These are phyloP conservation scores for Cystobasidium pallidum DNA, from an alignment of 1,284 basidiomycete genomes.

Conservation along the genomic window DNA sequence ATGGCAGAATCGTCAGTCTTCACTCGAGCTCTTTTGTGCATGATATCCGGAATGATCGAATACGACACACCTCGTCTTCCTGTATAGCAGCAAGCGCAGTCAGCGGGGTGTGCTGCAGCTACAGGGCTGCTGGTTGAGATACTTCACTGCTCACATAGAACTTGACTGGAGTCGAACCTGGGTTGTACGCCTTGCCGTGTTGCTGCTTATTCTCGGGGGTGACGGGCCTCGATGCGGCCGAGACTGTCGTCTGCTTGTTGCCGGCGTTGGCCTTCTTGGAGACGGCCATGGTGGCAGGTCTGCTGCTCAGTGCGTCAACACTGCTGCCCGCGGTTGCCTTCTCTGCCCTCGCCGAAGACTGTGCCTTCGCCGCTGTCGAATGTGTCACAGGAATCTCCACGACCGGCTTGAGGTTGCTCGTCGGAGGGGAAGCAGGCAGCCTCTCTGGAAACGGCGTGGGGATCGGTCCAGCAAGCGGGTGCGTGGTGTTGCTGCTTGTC, in stretches of 20 bases:
- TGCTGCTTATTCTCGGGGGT: slow-evolving; percentile 3
- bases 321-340: neutral
- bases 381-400: slow-evolving; percentile 10
- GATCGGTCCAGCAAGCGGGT: slow-evolving; percentile 2
- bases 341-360: no score
- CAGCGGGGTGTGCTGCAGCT: neutral
- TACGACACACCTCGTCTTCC: slow-evolving; percentile 33
- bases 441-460: slow-evolving; percentile 15
- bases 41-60: slow-evolving; percentile 9
- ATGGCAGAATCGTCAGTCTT: slow-evolving; percentile 5
- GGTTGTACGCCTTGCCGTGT: slow-evolving; percentile 16
- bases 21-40: neutral
- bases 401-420: slow-evolving; percentile 4
- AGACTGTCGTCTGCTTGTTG: slow-evolving; percentile 30
- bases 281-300: neutral
- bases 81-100: neutral
- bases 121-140: neutral
- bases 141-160: slow-evolving; percentile 37
- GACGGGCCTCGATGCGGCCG: slow-evolving; percentile 8
- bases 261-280: slow-evolving; percentile 1
- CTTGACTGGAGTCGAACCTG: slow-evolving; percentile 37
- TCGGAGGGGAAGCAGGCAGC: slow-evolving; percentile 2
- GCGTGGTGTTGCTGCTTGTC: slow-evolving; percentile 18
- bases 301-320: neutral
- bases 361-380: neutral